Conservation (phyloP, 202 grass and related monocot species). For the Bolboschoenoplectus hybrid region DNA sequence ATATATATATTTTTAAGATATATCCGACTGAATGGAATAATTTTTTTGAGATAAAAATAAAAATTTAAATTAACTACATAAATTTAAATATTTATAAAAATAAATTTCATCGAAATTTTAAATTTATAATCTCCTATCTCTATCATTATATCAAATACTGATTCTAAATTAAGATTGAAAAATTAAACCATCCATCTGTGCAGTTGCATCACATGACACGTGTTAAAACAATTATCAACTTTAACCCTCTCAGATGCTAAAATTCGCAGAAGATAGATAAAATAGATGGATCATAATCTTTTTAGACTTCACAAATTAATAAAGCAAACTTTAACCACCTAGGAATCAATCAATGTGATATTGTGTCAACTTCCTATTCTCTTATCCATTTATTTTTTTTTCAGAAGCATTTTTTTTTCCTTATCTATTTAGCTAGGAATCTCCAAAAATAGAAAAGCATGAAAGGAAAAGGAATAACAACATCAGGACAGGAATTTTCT, state of each 20-base stretch:
- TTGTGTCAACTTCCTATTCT: constrained; percentile 25
- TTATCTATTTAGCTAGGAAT: constrained; percentile 33
- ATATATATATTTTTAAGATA: too few species aligned
- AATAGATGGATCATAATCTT: background rate
- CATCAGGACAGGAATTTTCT: background rate
- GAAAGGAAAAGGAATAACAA: constrained; percentile 12
- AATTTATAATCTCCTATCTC: too few species aligned
- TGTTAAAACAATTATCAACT: background rate
- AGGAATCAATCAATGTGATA: constrained; percentile 22
- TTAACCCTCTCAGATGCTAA: background rate
- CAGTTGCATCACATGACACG: background rate
- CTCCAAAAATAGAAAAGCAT: background rate
- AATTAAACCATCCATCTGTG: background rate
- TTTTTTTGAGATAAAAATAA: too few species aligned
- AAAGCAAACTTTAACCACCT: background rate
- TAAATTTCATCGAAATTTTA: too few species aligned
- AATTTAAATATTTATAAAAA: too few species aligned
- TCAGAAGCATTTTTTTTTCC: constrained; percentile 12
- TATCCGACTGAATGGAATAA: too few species aligned
- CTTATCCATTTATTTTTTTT: constrained; percentile 31
- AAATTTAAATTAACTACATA: too few species aligned
- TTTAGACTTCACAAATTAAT: background rate
- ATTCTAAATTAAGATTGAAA: too few species aligned
- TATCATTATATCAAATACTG: too few species aligned
- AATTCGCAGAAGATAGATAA: background rate